phyloP scores from a whole-genome alignment of 345 rosid genomes.

The Salix purpurea region DNA sequence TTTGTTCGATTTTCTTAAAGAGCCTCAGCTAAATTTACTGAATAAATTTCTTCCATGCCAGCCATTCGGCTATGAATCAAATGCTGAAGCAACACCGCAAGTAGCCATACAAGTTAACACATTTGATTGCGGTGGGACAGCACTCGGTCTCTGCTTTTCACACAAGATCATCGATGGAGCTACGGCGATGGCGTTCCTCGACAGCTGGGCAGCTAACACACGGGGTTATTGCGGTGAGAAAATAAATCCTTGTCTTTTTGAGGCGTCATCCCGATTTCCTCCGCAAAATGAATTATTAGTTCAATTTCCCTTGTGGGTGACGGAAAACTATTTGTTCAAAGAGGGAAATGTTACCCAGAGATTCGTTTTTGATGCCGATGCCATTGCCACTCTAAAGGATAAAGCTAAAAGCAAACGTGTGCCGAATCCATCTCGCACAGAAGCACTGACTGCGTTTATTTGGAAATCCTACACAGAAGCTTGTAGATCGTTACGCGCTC shows the following conservation, averaged over 20 bases:
- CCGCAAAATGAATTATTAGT: not conserved
- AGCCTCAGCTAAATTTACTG: not conserved
- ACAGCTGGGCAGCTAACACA: not conserved
- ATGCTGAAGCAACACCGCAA: not conserved
- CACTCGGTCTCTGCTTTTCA: not conserved
- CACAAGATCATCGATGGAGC: slow-evolving; percentile 1
- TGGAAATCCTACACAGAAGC: slow-evolving; percentile 1
- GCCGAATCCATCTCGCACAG: not conserved
- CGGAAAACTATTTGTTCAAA: not conserved
- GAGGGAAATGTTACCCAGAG: not conserved
- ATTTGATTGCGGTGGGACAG: slow-evolving; percentile 4
- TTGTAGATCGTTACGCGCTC: not conserved
- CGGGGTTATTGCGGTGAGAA: not conserved
- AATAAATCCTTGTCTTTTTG: not conserved
- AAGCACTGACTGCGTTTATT: not conserved
- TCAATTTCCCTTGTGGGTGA: not conserved
- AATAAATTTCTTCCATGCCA: not conserved
- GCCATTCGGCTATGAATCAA: not conserved
- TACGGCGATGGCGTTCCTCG: not conserved
- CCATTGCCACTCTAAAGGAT: not conserved
- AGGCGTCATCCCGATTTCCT: not conserved
- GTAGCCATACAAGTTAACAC: not conserved
- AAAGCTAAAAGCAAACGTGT: not conserved
- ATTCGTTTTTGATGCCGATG: slow-evolving; percentile 2
- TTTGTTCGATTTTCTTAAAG: not conserved